Conservation (phyloP, 805 yeast genomes). For the Metschnikowia chrysomelidarum region DNA sequence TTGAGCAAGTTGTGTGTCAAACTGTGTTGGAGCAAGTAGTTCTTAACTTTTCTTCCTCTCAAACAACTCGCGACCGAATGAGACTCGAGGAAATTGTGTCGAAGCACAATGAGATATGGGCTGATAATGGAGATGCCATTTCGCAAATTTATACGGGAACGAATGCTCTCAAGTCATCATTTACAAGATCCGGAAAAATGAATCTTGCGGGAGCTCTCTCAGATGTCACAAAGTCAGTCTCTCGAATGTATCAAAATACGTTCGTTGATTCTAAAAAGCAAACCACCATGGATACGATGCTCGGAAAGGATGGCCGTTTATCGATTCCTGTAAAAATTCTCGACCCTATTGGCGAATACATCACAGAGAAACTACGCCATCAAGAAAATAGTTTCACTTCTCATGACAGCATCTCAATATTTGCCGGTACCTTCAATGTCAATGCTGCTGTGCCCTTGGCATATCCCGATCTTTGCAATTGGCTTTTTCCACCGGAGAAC, state of each 20-base stretch:
- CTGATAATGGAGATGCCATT: constrained; percentile 67
- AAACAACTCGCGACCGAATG: constrained; percentile 8
- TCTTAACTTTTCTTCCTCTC: constrained; percentile 2
- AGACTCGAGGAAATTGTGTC: constrained; percentile 14
- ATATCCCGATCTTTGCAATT: constrained; percentile 59
- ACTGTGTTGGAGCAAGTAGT: constrained; percentile 53
- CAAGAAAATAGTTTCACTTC: constrained; percentile 56
- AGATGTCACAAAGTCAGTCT: constrained; percentile 94
- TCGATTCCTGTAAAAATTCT: constrained; percentile 70
- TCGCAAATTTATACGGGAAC: constrained; percentile 70
- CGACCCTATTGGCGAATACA: constrained; percentile 87
- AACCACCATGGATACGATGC: constrained; percentile 77
- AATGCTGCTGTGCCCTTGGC: constrained; percentile 59
- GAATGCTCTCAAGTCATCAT: constrained; percentile 84
- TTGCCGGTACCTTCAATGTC: constrained; percentile 84
- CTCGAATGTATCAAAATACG: constrained; percentile 92
- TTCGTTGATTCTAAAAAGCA: constrained; percentile 92
- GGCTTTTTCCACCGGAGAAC: constrained; percentile 78
- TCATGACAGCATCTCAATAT: constrained; percentile 56
- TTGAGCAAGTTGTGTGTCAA: constrained; percentile 78
- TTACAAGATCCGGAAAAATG: constrained; percentile 94
- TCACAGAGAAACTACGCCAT: constrained; percentile 59
- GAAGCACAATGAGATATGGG: constrained; percentile 44
- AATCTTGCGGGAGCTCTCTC: constrained; percentile 95
- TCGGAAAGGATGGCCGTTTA: constrained; percentile 72